Percentiles rank a stretch among this genome's conserved stretches.
Evolutionary conservation across 805 yeast genomes (phyloP).

Genomic region (Diddensiella santjacobensis): DNA sequence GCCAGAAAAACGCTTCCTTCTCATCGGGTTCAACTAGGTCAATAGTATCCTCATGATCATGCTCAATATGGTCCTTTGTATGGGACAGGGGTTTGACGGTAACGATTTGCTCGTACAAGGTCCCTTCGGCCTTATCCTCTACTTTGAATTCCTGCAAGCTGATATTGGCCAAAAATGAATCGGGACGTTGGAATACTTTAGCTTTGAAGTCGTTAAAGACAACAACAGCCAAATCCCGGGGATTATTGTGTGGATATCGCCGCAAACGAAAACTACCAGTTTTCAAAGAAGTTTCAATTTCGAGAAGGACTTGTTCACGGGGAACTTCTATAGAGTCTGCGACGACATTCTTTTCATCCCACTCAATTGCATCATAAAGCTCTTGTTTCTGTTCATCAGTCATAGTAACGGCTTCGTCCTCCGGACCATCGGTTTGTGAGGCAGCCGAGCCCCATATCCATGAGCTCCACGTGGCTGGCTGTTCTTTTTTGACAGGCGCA

Average conservation of each 20-base stretch:
- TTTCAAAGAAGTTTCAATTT: conserved; percentile 62
- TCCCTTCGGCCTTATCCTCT: conserved; percentile 77
- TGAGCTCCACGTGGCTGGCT: conserved; percentile 23
- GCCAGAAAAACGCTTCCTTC: conserved; percentile 70
- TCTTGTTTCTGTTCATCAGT: conserved; percentile 88
- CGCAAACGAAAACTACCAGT: conserved; percentile 73
- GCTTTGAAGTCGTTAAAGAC: conserved; percentile 78
- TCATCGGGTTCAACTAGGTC: conserved; percentile 1
- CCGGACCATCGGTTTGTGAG: conserved; percentile 11
- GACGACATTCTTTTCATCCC: conserved; percentile 60
- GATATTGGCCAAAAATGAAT: conserved; percentile 67
- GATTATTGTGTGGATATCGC: conserved; percentile 35
- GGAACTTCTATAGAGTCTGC: conserved; percentile 50
- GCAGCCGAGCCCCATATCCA: conserved; percentile 30
- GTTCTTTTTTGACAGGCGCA: conserved; percentile 4
- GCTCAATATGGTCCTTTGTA: conserved; percentile 34
- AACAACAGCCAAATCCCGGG: conserved; percentile 62
- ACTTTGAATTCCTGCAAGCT: conserved; percentile 77
- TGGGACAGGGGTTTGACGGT: conserved; percentile 61
- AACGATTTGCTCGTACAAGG: conserved; percentile 83
- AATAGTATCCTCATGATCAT: conserved; percentile 7
- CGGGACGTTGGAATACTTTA: conserved; percentile 70
- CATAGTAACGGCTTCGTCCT: conserved; percentile 46
- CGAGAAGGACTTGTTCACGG: conserved; percentile 64
- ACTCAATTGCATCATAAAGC: conserved; percentile 88